These are phyloP conservation scores for Pseudocercospora fijiensis DNA, from an alignment of 2,329 filamentous ascomycete species.

Conservation along the genomic window DNA sequence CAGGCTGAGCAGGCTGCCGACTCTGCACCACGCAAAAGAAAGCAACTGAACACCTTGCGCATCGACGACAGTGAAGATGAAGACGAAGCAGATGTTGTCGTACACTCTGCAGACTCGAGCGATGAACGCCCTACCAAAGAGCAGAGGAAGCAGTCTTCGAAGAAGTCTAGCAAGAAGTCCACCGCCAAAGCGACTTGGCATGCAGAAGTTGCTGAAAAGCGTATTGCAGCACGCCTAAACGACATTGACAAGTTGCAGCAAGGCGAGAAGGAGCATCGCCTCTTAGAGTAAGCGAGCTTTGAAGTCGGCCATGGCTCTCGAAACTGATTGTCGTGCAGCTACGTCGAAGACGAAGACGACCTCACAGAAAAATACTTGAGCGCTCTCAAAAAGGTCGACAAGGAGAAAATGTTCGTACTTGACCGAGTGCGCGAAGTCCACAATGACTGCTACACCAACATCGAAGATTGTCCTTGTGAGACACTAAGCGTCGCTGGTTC, in stretches of 20 bases:
- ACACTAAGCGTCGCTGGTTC: slow-evolving; percentile 58
- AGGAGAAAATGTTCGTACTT: slow-evolving; percentile 56
- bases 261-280: slow-evolving; percentile 30
- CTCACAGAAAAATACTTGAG: slow-evolving; percentile 25
- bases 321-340: slow-evolving; percentile 14
- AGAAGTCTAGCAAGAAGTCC: slow-evolving; percentile 17
- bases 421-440: slow-evolving; percentile 49
- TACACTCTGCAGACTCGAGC: background rate
- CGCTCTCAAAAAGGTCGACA: slow-evolving; percentile 27
- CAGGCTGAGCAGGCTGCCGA: slow-evolving; percentile 17
- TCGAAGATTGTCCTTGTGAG: slow-evolving; percentile 51
- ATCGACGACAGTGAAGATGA: slow-evolving; percentile 1
- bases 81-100: background rate
- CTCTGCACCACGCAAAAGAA: slow-evolving; percentile 6
- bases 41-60: background rate
- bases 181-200: slow-evolving; percentile 16
- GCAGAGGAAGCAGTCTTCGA: slow-evolving; percentile 19
- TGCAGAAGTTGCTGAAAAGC: slow-evolving; percentile 18
- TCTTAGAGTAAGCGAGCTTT: slow-evolving; percentile 20
- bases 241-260: slow-evolving; percentile 14
- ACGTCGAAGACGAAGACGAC: slow-evolving; percentile 14
- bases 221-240: slow-evolving; percentile 12
- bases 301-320: too few species aligned
- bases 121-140: slow-evolving; percentile 2
- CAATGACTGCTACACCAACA: slow-evolving; percentile 50